phyloP scores from a whole-genome alignment of 345 rosid genomes.

The Murraya paniculata region DNA sequence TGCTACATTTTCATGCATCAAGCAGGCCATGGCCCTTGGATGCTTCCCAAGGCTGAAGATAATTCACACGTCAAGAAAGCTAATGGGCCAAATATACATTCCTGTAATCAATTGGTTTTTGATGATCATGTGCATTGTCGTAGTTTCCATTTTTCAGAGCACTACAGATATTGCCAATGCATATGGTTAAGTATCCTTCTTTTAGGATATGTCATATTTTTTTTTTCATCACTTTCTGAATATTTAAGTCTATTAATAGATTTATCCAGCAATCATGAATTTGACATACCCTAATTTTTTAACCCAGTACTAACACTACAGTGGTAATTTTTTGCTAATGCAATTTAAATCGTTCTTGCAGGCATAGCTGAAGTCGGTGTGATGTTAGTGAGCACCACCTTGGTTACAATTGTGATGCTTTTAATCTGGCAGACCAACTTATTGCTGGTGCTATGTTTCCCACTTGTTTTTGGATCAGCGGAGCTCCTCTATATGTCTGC shows the following conservation, averaged over 20 bases:
- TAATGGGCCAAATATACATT: conserved; percentile 91
- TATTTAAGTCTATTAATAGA: not conserved
- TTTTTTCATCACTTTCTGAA: conserved; percentile 3
- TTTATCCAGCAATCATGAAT: not conserved
- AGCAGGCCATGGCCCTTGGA: conserved; percentile 97
- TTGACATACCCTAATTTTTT: not conserved
- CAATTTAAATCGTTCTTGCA: conserved; percentile 28
- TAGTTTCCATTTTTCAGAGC: conserved; percentile 79
- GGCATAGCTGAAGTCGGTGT: conserved; percentile 99
- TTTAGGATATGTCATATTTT: not conserved
- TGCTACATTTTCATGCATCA: conserved; percentile 92
- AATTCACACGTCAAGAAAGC: conserved; percentile 81
- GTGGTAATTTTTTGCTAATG: conserved; percentile 5
- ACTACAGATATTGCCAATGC: conserved; percentile 98
- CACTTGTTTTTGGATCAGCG: conserved; percentile 71
- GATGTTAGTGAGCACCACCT: conserved; percentile 80
- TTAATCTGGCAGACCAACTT: conserved; percentile 93
- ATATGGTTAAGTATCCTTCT: conserved; percentile 53
- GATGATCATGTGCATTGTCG: conserved; percentile 85
- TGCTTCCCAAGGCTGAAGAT: conserved; percentile 97
- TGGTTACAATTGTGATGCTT: conserved; percentile 94
- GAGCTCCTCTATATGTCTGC: conserved; percentile 82
- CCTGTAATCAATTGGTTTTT: conserved; percentile 90
- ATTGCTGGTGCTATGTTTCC: conserved; percentile 73
- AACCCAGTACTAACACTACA: not conserved